Evolutionary conservation across 2,329 filamentous ascomycete genomes (phyloP).

Genomic region (Dothistroma pini): DNA sequence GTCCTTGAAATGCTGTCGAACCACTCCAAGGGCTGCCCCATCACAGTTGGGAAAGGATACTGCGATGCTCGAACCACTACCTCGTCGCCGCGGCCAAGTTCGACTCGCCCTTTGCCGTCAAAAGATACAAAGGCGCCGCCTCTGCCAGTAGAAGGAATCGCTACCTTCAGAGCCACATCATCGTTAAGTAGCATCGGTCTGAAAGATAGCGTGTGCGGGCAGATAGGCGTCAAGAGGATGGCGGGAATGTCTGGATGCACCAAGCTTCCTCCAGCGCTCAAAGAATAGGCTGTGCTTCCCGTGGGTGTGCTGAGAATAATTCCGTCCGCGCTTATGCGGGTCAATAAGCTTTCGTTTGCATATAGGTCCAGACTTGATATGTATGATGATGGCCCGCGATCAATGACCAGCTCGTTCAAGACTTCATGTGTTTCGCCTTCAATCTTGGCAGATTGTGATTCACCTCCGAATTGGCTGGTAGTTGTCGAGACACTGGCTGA

Average conservation of each 20-base stretch:
- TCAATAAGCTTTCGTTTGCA: slow-evolving; percentile 90
- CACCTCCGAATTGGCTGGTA: slow-evolving; percentile 13
- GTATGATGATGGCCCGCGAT: slow-evolving; percentile 92
- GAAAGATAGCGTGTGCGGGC: slow-evolving; percentile 94
- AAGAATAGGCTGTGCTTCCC: slow-evolving; percentile 83
- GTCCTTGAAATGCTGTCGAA: slow-evolving; percentile 93
- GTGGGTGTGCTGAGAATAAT: slow-evolving; percentile 98
- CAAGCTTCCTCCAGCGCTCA: slow-evolving; percentile 90
- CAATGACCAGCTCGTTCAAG: slow-evolving; percentile 96
- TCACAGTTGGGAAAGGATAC: slow-evolving; percentile 95
- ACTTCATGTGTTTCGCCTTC: slow-evolving; percentile 97
- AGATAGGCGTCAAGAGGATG: slow-evolving; percentile 95
- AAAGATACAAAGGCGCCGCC: slow-evolving; percentile 96
- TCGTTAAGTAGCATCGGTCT: slow-evolving; percentile 97
- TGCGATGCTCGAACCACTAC: slow-evolving; percentile 95
- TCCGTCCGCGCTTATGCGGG: slow-evolving; percentile 92
- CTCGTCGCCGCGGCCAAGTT: slow-evolving; percentile 88
- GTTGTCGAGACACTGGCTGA: slow-evolving; percentile 33
- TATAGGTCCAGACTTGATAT: slow-evolving; percentile 96
- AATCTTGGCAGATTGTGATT: slow-evolving; percentile 57
- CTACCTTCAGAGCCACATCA: slow-evolving; percentile 85
- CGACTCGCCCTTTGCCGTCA: slow-evolving; percentile 92
- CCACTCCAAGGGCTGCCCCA: slow-evolving; percentile 87
- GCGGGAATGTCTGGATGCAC: slow-evolving; percentile 96
- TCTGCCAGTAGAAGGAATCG: slow-evolving; percentile 77